Conservation (phyloP, 2,329 filamentous ascomycete genomes). For the Ophiostoma ips region DNA sequence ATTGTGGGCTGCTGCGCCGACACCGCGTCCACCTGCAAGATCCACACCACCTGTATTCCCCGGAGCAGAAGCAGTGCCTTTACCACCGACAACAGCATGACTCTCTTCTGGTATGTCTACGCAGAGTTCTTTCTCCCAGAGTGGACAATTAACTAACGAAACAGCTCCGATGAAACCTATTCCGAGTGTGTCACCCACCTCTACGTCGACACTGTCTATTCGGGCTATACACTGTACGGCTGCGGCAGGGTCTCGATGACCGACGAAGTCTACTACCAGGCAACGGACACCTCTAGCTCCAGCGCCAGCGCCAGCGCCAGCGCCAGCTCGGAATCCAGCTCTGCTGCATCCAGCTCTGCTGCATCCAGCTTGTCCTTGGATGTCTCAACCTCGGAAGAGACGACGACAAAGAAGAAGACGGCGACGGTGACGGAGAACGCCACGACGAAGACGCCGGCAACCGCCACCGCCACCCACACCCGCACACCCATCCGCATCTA, state of each 20-base stretch:
- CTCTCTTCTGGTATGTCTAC: conserved; percentile 22
- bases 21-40: not conserved
- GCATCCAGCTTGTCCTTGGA: too few relatives aligned
- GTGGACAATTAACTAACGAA: not conserved
- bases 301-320: too few relatives aligned
- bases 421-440: not conserved
- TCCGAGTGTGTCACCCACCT: conserved; percentile 20
- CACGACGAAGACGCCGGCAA: too few relatives aligned
- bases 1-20: conserved; percentile 22
- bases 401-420: not conserved
- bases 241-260: conserved; percentile 17
- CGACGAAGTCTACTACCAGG: conserved; percentile 15
- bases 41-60: conserved; percentile 15
- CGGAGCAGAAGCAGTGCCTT: conserved; percentile 14
- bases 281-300: conserved; percentile 3
- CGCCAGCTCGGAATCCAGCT: not conserved
- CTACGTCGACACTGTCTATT: conserved; percentile 15
- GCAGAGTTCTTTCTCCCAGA: too few relatives aligned
- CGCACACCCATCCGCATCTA: not conserved
- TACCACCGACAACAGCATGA: conserved; percentile 17
- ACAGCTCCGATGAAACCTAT: conserved; percentile 10
- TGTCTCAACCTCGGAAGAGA: too few relatives aligned
- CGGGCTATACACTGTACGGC: conserved; percentile 19
- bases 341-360: too few relatives aligned
- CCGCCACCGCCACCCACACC: not conserved